Evolutionary conservation across 2,329 filamentous ascomycete genomes (phyloP), one percentile per base, ranked within the genome.

Genomic region (Tolypocladium ophioglossoides): DNA sequence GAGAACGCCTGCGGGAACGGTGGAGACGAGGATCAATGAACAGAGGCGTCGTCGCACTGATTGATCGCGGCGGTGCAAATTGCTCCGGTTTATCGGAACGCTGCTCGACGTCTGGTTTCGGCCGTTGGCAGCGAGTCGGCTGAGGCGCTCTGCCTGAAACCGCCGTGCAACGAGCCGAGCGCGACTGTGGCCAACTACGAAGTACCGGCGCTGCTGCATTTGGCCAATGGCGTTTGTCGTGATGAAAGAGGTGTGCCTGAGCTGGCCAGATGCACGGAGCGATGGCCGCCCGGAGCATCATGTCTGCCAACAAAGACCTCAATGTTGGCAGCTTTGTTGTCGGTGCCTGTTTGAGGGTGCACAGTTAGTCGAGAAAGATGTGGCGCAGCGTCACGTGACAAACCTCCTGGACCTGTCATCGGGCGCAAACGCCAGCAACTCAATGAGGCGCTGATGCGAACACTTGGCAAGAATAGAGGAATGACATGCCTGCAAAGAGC

Each of bases 141-240:
- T 40, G 49, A 51, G 49, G 40, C 49, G 35, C 22, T 51, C 49
- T 30, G 20, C 35, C 50, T 52, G 53, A 55, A 55, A 55, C 53
- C 53, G 44, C 49, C 53, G 20, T 55, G 53, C 53, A 49, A 55
- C 50, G 53, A 41, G 20, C 32, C 51, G 51, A 34, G 41, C 35
- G 46, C 44, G 52, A 53, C 16, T 41, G 4, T 18, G 24, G 27
- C 40, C 51, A 48, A 39, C 16, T 20, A 20, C 16, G 18, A 16
- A n/a, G n/a, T n/a, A n/a, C 27, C 27, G 6, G 27, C 27, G 27
- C n/a, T n/a, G 27, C 44, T 48, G 27, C 27, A 20, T 27, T 20
- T 14, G 44, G 24, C 30, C 27, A 20, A 6, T 20, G 27, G 44
- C 27, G n/a, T 32, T 9, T 18, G 14, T 6, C 18, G 2, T 14